These are phyloP conservation scores for Euphrasia arctica DNA, from an alignment of 305 asterid genomes.

Conservation along the genomic window DNA sequence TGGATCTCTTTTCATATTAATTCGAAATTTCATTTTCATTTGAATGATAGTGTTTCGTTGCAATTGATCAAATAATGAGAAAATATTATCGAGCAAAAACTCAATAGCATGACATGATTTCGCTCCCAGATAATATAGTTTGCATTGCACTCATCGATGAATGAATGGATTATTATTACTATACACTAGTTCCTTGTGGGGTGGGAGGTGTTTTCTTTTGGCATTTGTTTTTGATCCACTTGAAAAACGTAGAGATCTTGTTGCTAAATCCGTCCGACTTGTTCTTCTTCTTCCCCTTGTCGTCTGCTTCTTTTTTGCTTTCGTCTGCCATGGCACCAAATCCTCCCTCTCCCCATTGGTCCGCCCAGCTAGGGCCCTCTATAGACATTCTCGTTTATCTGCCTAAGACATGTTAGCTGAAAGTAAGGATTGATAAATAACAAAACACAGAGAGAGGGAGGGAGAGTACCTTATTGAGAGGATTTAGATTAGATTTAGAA, in stretches of 20 bases:
- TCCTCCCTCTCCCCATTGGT: conserved; percentile 95
- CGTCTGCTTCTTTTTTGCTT: conserved; percentile 35
- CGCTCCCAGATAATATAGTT: too few species aligned
- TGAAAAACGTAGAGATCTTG: conserved; percentile 54
- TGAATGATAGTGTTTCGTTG: neutral
- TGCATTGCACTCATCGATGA: too few species aligned
- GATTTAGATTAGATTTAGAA: conserved; percentile 27
- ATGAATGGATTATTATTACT: neutral
- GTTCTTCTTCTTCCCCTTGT: conserved; percentile 34
- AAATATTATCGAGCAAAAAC: neutral
- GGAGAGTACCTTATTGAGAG: conserved; percentile 33
- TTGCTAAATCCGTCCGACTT: conserved; percentile 47
- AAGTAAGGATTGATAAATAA: neutral
- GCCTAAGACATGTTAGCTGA: conserved; percentile 5
- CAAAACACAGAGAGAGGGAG: conserved; percentile 13
- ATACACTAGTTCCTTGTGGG: conserved; percentile 20
- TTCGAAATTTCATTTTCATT: conserved; percentile 9
- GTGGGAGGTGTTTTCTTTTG: conserved; percentile 52
- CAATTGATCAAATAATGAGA: neutral
- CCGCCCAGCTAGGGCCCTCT: conserved; percentile 88
- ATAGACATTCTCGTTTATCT: conserved; percentile 43
- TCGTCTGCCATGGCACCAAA: conserved; percentile 60
- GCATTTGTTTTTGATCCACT: conserved; percentile 70
- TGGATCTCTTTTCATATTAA: conserved; percentile 9
- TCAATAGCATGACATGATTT: too few species aligned